A percentile compares a stretch with the other conserved stretches of the same genome.
Conservation (phyloP, 2,329 filamentous ascomycete species). For the Davidsoniella virescens region DNA sequence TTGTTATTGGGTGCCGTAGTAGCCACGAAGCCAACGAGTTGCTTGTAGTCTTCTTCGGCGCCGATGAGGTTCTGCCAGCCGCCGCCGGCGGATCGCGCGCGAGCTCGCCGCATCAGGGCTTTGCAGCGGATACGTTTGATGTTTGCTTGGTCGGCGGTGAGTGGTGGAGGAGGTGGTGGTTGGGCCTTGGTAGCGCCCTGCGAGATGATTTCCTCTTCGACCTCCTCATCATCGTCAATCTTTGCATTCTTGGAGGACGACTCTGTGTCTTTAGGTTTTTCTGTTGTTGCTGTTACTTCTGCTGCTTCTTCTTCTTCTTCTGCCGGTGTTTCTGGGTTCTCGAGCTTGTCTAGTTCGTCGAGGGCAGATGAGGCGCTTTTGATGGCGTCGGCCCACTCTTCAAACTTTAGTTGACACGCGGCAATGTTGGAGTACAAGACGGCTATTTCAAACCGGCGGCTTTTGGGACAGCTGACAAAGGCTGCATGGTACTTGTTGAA, state of each 20-base stretch:
- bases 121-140: slow-evolving; percentile 67
- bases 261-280: slow-evolving; percentile 25
- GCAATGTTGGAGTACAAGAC: slow-evolving; percentile 80
- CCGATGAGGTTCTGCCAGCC: slow-evolving; percentile 69
- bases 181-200: slow-evolving; percentile 37
- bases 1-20: background rate
- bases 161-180: slow-evolving; percentile 18
- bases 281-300: slow-evolving; percentile 18
- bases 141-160: slow-evolving; percentile 31
- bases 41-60: slow-evolving; percentile 65
- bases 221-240: slow-evolving; percentile 26
- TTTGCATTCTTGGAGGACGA: slow-evolving; percentile 23
- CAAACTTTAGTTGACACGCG: slow-evolving; percentile 71
- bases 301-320: slow-evolving; percentile 21
- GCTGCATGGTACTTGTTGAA: slow-evolving; percentile 73
- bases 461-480: slow-evolving; percentile 60
- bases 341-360: slow-evolving; percentile 51
- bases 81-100: slow-evolving; percentile 51
- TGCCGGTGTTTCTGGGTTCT: slow-evolving; percentile 18
- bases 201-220: slow-evolving; percentile 44
- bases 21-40: slow-evolving; percentile 23
- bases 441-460: slow-evolving; percentile 75
- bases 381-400: slow-evolving; percentile 72
- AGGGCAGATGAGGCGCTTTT: slow-evolving; percentile 57
- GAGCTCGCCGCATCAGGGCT: slow-evolving; percentile 62